Percentiles rank a stretch among this genome's conserved stretches.
Evolutionary conservation across 257 asterid genomes (phyloP).

Genomic region (Penstemon eatonii): DNA sequence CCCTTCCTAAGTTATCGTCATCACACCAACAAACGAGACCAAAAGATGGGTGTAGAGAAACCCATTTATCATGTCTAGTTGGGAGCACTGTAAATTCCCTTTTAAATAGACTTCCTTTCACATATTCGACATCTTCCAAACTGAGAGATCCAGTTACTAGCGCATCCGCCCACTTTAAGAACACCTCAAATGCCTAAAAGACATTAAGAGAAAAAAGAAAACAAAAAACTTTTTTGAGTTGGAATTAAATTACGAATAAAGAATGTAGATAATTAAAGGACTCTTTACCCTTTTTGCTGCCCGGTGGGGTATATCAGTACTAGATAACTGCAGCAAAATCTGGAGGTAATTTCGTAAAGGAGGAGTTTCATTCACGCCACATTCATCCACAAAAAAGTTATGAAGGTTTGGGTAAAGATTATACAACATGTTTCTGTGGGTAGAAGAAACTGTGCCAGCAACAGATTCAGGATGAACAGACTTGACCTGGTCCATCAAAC

Average conservation of each 20-base stretch:
- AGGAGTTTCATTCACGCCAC: conserved; percentile 78
- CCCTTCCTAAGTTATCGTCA: conserved; percentile 59
- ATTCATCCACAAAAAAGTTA: conserved; percentile 81
- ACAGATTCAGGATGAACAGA: conserved; percentile 34
- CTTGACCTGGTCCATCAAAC: conserved; percentile 48
- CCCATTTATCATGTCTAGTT: conserved; percentile 92
- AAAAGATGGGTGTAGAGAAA: conserved; percentile 73
- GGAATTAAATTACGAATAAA: conserved; percentile 13
- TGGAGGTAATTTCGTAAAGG: conserved; percentile 71
- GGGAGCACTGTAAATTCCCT: conserved; percentile 75
- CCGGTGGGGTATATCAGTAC: conserved; percentile 62
- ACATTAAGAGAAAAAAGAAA: background rate
- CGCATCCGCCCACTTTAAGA: conserved; percentile 72
- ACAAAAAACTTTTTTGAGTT: conserved; percentile 10
- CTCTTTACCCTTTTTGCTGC: conserved; percentile 70
- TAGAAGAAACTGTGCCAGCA: conserved; percentile 31
- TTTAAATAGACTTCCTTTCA: conserved; percentile 58
- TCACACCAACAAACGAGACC: conserved; percentile 90
- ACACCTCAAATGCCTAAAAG: conserved; percentile 68
- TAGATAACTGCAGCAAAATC: conserved; percentile 68
- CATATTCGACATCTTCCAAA: conserved; percentile 57
- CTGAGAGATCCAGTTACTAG: conserved; percentile 66
- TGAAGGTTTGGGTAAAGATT: conserved; percentile 71
- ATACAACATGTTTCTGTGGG: conserved; percentile 47
- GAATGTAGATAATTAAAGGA: conserved; percentile 22